These are phyloP conservation scores for Cadophora sp. DNA, from an alignment of 2,329 filamentous ascomycete genomes.

Conservation along the genomic window DNA sequence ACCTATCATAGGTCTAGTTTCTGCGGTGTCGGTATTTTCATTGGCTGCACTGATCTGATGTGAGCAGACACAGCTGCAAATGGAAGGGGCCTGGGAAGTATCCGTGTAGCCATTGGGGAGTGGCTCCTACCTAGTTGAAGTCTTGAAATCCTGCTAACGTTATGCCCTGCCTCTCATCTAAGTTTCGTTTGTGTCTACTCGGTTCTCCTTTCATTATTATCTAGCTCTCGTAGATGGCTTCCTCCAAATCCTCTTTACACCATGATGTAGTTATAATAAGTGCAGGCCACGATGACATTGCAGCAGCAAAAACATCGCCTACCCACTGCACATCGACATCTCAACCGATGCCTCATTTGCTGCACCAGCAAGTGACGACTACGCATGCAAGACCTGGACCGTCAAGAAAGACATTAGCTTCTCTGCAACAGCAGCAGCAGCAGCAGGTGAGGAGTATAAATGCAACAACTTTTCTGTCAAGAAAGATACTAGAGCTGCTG, in stretches of 20 bases:
- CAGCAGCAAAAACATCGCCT: conserved; percentile 66
- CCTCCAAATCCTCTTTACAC: neutral
- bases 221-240: neutral
- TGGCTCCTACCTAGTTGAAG: too few species aligned
- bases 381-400: too few species aligned
- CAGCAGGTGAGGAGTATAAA: too few species aligned
- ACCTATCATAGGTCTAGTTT: neutral
- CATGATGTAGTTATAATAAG: conserved; percentile 29
- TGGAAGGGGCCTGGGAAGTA: neutral
- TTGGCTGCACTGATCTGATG: neutral
- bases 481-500: too few species aligned
- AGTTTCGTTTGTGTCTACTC: neutral
- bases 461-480: too few species aligned
- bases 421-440: too few species aligned
- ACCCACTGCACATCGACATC: too few species aligned
- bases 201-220: neutral
- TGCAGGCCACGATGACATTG: conserved; percentile 60
- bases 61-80: neutral
- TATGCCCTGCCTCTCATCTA: neutral
- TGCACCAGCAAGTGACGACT: too few species aligned
- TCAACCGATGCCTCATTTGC: too few species aligned
- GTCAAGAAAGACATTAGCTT: too few species aligned
- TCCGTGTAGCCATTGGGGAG: too few species aligned
- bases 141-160: too few species aligned
- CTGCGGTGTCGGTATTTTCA: neutral